phyloP scores from a whole-genome alignment of 2,329 filamentous ascomycete species.

The Penicillium sp. region DNA sequence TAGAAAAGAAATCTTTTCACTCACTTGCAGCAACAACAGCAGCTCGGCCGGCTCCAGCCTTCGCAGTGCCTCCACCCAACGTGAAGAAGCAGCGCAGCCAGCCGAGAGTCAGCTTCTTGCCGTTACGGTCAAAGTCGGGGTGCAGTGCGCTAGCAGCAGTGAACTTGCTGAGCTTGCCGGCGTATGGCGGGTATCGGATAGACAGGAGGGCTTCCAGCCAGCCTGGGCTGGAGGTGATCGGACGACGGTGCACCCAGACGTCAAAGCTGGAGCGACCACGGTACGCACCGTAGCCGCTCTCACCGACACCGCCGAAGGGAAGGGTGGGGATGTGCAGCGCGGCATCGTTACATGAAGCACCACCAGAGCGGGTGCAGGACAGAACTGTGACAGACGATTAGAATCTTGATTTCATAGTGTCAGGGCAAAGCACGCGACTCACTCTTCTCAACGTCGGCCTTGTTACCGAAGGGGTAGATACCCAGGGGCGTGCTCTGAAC shows the following conservation, averaged over 20 bases:
- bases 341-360: constrained; percentile 56
- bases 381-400: constrained; percentile 49
- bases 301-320: constrained; percentile 78
- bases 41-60: constrained; percentile 36
- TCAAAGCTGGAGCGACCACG: constrained; percentile 68
- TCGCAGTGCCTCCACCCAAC: constrained; percentile 41
- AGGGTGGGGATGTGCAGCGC: constrained; percentile 71
- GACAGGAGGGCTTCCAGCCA: constrained; percentile 58
- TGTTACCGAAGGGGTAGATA: constrained; percentile 79
- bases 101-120: constrained; percentile 41
- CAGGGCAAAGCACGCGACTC: constrained; percentile 27
- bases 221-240: constrained; percentile 56
- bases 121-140: constrained; percentile 60
- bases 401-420: background rate
- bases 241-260: constrained; percentile 58
- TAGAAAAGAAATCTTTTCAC: constrained; percentile 24
- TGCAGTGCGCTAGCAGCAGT: constrained; percentile 49
- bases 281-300: constrained; percentile 72
- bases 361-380: constrained; percentile 61
- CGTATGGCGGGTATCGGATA: constrained; percentile 60
- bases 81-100: constrained; percentile 42
- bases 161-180: constrained; percentile 53
- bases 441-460: constrained; percentile 72
- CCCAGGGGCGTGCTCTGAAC: constrained; percentile 80
- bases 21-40: constrained; percentile 40